Percentiles rank a stretch among this genome's conserved stretches.
These are phyloP conservation scores for Cyphellophora attinorum DNA, from an alignment of 2,329 filamentous ascomycete genomes.

Conservation along the genomic window DNA sequence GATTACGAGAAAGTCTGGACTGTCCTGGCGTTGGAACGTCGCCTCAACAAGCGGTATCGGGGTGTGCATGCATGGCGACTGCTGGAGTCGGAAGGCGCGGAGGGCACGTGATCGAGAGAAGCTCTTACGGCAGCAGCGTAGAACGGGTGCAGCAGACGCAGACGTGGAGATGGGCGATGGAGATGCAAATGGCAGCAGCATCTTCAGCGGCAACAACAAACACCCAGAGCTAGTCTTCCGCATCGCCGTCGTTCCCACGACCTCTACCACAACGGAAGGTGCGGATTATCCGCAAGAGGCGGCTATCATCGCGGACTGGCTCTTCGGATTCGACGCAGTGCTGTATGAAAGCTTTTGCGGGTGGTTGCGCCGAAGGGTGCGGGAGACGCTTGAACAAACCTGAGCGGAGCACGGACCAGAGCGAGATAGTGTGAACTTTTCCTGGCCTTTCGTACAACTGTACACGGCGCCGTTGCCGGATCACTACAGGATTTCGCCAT, in stretches of 20 bases:
- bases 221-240: conserved; percentile 29
- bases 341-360: conserved; percentile 84
- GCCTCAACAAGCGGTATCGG: conserved; percentile 54
- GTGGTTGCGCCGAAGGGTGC: conserved; percentile 53
- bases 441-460: too few relatives aligned
- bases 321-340: conserved; percentile 62
- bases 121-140: conserved; percentile 13
- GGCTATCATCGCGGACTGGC: conserved; percentile 49
- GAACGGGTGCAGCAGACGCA: conserved; percentile 25
- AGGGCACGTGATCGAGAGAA: conserved; percentile 36
- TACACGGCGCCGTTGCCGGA: too few relatives aligned
- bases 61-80: conserved; percentile 53
- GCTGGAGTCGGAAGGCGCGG: conserved; percentile 69
- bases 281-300: conserved; percentile 24
- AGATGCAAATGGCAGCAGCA: conserved; percentile 19
- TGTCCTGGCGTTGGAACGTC: too few relatives aligned
- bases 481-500: too few relatives aligned
- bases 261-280: conserved; percentile 5
- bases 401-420: background rate
- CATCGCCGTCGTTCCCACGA: conserved; percentile 20
- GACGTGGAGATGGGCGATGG: conserved; percentile 33
- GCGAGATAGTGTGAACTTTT: too few relatives aligned
- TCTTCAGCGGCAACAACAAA: conserved; percentile 2
- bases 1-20: conserved; percentile 40
- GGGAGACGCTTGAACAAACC: background rate